Evolutionary conservation across 2,329 filamentous ascomycete genomes (phyloP).

Genomic region (Teratosphaeria viscida): DNA sequence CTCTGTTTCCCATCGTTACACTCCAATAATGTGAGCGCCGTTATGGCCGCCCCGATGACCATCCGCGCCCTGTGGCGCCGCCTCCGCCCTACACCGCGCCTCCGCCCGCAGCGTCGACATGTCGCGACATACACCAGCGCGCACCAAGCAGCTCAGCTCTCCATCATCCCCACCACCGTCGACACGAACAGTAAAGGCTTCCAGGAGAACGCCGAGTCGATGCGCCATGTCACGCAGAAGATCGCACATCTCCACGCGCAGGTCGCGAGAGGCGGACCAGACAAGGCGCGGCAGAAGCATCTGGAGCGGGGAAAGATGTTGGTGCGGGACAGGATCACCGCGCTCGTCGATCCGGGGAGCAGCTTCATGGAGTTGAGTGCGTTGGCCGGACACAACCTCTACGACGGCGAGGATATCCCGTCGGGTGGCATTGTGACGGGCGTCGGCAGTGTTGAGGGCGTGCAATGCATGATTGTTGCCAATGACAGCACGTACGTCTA

Average conservation of each 20-base stretch:
- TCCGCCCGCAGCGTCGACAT: conserved; percentile 21
- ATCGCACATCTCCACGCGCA: conserved; percentile 60
- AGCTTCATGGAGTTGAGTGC: conserved; percentile 88
- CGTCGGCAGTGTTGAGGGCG: conserved; percentile 79
- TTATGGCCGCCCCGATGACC: neutral
- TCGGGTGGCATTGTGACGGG: conserved; percentile 88
- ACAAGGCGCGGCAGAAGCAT: conserved; percentile 81
- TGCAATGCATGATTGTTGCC: conserved; percentile 84
- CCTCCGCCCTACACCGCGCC: conserved; percentile 7
- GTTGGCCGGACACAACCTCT: conserved; percentile 78
- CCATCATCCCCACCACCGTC: conserved; percentile 63
- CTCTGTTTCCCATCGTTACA: neutral
- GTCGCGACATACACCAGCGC: conserved; percentile 70
- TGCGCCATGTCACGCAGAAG: conserved; percentile 60
- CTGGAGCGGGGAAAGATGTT: conserved; percentile 86
- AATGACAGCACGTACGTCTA: conserved; percentile 67
- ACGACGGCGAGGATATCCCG: conserved; percentile 76
- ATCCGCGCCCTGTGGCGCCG: neutral
- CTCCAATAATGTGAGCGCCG: conserved; percentile 1
- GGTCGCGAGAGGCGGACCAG: conserved; percentile 59
- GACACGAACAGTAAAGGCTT: conserved; percentile 71
- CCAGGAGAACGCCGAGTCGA: conserved; percentile 67
- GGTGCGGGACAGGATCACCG: conserved; percentile 76
- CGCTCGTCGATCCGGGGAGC: conserved; percentile 78
- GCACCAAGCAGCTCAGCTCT: conserved; percentile 74